phyloP scores from a whole-genome alignment of 352 stramenopile genomes.

The Globisporangium viniferum region DNA sequence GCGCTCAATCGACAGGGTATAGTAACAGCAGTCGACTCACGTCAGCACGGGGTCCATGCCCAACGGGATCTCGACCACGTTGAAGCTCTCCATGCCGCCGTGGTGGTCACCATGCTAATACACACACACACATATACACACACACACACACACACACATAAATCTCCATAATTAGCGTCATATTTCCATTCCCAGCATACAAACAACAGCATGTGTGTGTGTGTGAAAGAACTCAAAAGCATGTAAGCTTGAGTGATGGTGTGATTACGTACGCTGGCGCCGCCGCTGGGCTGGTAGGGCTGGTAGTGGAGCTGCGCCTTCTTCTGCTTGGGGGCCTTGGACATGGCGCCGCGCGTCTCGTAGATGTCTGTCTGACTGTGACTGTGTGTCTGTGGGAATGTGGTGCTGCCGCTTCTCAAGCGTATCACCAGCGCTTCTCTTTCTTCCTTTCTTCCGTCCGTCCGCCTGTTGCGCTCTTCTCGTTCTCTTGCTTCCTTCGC shows the following conservation, averaged over 20 bases:
- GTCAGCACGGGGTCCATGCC: constrained; percentile 70
- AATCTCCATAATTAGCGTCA: background rate
- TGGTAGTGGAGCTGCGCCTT: constrained; percentile 76
- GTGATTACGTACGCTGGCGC: constrained; percentile 18
- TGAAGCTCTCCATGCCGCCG: constrained; percentile 37
- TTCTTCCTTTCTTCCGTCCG: background rate
- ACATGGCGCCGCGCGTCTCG: constrained; percentile 34
- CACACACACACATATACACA: constrained; percentile 1
- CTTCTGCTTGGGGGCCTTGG: constrained; percentile 76
- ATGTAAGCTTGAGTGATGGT: constrained; percentile 11
- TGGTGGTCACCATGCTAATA: constrained; percentile 26
- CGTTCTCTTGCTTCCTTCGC: background rate
- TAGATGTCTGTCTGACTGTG: background rate
- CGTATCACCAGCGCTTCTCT: background rate
- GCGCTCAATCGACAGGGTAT: background rate
- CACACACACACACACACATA: background rate
- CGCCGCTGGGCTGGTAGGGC: constrained; percentile 54
- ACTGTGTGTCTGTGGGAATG: background rate
- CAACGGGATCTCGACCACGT: constrained; percentile 44
- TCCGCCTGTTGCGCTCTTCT: background rate
- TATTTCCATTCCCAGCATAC: background rate
- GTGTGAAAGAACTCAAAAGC: background rate
- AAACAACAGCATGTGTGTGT: background rate
- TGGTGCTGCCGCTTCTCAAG: background rate
- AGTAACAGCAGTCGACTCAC: constrained; percentile 27